Base-by-base conservation (phyloP, 768 basidiomycete genomes). In the Gyrodon lividus region DNA sequence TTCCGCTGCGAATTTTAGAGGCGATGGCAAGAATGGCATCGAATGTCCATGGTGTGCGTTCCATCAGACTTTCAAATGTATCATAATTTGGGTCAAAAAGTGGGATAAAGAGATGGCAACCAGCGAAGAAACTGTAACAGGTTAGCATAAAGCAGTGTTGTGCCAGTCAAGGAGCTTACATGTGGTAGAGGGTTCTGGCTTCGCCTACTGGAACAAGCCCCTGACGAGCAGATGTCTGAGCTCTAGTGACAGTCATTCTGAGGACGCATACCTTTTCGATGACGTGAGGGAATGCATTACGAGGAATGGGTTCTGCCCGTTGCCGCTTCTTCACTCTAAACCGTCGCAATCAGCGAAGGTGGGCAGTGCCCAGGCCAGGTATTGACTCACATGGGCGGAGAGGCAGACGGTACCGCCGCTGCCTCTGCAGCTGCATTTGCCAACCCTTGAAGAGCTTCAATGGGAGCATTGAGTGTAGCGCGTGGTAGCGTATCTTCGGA, bases 351-450 rank as follows among this genome's bases (percentile, higher is more conserved):
- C 19, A 14, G 28, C 30, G 37, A 48, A 51, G 12, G 31, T 10
- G 28, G 10, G 31, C 23, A 33, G n/a, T 17, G 4, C 12, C n/a
- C 7, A n/a, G 26, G 19, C 9, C 17, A 23, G 24, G 19, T 19
- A 4, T 46, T 4, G 28, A 48, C 56, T 26, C 31, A 85, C 88
- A 83, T 81, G 19, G 85, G 79, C 14, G 83, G 66, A 39, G 81
- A 76, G 10, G 79, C 64, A 35, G 89, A 88, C 7, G 89, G 82
- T 4, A 80, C 89, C 10, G 89, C 87, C 1, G 92, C 90, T 6
- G 94, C 91, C 69, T 96, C 94, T 23, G 92, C 94, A 6, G 95
- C 95, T 1, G 94, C 95, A 65, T 97, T 94, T 24, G 95, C 95
- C 46, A 97, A 76, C 3, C 92, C 92, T 66, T 97, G 92, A 31